Evolutionary conservation across 1,139 yeast species (phyloP), one percentile per base, ranked within the genome.

Genomic region (Geotrichum siamense): DNA sequence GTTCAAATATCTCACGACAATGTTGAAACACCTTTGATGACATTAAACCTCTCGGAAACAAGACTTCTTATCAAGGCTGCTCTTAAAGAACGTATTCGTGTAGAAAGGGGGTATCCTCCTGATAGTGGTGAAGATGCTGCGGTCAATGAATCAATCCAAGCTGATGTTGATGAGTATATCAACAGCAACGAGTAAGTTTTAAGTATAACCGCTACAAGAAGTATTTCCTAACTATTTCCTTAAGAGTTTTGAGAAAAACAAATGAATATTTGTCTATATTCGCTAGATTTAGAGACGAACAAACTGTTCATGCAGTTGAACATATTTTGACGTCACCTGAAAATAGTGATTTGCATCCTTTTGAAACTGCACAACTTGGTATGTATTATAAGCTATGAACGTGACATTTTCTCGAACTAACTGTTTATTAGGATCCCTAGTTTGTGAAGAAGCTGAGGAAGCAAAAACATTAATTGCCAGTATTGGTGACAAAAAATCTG

Each of bases 401-500:
- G 5, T 16, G 10, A 8, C 26, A 23, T 23, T 8, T 23, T 8
- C 10, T 6, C 26, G 10, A 23, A 23, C 26, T 10, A 6, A 30
- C 5, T 26, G 25, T 30, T 20, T 21, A 5, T n/a, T 16, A 43
- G 96, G 97, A 0, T 85, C 94, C 2, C 71, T 91, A 52, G 86
- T 93, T 34, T 89, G 96, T 65, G 98, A 91, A 60, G 97, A 91
- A 54, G 89, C 95, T 5, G 98, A 91, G 59, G 99, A 91, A 68
- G 97, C 97, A 26, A 85, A 87, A 65, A 85, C 96, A 22, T 71
- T 91, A 58, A 82, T 91, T 51, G 96, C 99, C 38, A 82, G 94
- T 64, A 71, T 91, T 58, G 73, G 77, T 16, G 75, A 72, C 52
- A 89, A 89, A 63, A 87, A 85, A 39, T 75, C 85, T 5, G 95